Base-by-base conservation (phyloP, 768 basidiomycete species). In the Fomitopsis pulvina region DNA sequence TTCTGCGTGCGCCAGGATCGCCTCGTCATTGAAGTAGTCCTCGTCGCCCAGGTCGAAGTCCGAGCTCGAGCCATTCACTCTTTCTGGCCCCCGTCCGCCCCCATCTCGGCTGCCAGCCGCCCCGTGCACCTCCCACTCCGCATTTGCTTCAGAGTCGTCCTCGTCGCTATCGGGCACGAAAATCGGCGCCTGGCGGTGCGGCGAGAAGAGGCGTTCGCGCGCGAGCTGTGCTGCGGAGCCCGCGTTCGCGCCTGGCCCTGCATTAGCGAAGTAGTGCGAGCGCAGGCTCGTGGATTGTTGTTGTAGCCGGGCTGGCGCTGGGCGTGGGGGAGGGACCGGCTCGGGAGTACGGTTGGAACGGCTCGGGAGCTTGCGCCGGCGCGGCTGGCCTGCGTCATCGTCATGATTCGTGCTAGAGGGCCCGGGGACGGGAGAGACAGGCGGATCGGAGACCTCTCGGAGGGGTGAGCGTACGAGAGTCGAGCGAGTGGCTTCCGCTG, bases 1-100 rank as follows among this genome's bases (percentile, higher is more conserved):
- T 42, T 69, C 67, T 3, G 71, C 54, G 51, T 71, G 69, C 53
- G 67, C 70, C 20, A 75, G 60, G 51, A 52, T 78, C 68, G 69
- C 73, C 41, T 64, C 61, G 40, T 66, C 64, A 41, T 66, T 68
- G 49, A 62, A 62, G 48, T 60, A 44, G 40, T 56, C 53, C 27
- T 54, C 50, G 14, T 55, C 54, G 27, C 34, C 34, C 16, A 28
- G 34, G 18, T 50, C 41, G 29, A 50, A 38, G 16, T 50, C 49
- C 22, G 49, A 45, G 42, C 41, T 50, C 29, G 38, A 21, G 21
- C 18, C 30, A 32, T 32, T 37, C 29, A n/a, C n/a, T n/a, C 38
- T 40, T 14, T 12, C 39, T 27, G 24, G 16, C 5, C 37, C n/a
- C 39, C 16, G n/a, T 20, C 40, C 22, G 32, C 32, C 32, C 10